Evolutionary conservation across 2,329 filamentous ascomycete species (phyloP).

Genomic region (Curvularia eragrostidis): DNA sequence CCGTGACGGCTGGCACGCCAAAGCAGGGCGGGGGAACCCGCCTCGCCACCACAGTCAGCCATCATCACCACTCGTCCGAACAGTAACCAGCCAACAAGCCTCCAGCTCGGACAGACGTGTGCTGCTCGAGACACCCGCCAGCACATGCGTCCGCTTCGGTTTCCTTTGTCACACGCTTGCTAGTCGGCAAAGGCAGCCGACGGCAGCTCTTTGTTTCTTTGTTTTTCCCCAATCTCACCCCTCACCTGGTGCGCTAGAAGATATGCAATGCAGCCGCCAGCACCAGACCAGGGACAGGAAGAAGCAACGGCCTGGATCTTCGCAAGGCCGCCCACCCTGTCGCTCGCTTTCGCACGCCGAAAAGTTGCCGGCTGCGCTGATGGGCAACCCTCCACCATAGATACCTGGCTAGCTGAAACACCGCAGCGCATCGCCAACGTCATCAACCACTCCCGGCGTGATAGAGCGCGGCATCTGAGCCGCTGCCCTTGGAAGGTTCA

Average conservation of each 20-base stretch:
- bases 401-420: constrained; percentile 29
- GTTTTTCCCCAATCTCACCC: not conserved
- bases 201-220: not conserved
- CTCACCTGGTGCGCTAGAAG: constrained; percentile 11
- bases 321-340: constrained; percentile 8
- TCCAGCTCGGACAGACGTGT: not conserved
- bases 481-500: constrained; percentile 23
- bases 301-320: constrained; percentile 9
- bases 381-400: constrained; percentile 10
- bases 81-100: not conserved
- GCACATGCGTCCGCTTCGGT: not conserved
- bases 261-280: constrained; percentile 21
- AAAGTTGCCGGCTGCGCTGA: constrained; percentile 10
- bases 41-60: constrained; percentile 11
- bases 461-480: constrained; percentile 15
- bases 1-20: constrained; percentile 26
- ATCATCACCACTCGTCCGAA: not conserved
- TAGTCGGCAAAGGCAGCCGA: not conserved
- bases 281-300: constrained; percentile 16
- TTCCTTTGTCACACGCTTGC: not conserved
- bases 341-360: not conserved
- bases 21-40: constrained; percentile 29
- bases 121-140: not conserved
- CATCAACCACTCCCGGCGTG: constrained; percentile 27
- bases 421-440: constrained; percentile 30